phyloP scores from a whole-genome alignment of 2,329 filamentous ascomycete species.

The Ploettnerulaceae sp. region DNA sequence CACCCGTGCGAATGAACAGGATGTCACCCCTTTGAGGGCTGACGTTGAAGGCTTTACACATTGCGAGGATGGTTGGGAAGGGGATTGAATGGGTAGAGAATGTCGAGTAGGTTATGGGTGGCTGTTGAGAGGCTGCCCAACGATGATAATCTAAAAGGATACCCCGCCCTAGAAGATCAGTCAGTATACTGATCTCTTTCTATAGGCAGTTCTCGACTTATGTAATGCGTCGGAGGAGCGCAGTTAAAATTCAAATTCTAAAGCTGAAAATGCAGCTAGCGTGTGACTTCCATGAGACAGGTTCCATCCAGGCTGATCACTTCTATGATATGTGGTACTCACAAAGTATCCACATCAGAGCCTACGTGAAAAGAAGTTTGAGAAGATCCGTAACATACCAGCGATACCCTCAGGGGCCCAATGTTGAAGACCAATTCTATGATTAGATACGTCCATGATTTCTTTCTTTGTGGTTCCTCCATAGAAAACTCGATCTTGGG shows the following conservation, averaged over 20 bases:
- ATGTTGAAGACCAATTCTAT: constrained; percentile 44
- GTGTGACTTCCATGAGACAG: too few species aligned
- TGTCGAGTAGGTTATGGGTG: constrained; percentile 36
- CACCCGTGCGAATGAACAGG: constrained; percentile 44
- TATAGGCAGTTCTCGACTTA: too few species aligned
- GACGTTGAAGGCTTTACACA: constrained; percentile 40
- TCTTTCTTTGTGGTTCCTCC: constrained; percentile 43
- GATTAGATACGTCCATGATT: constrained; percentile 40
- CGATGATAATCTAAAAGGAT: constrained; percentile 47
- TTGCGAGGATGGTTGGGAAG: constrained; percentile 35
- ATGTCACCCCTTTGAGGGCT: constrained; percentile 47
- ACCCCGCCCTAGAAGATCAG: constrained; percentile 40
- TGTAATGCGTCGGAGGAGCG: too few species aligned
- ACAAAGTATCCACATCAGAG: too few species aligned
- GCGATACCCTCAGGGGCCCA: constrained; percentile 45
- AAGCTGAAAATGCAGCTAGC: too few species aligned
- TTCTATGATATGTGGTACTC: too few species aligned
- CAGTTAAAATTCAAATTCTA: too few species aligned
- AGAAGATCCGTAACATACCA: too few species aligned
- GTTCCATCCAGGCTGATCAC: too few species aligned
- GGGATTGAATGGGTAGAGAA: constrained; percentile 40
- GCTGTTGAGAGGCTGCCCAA: constrained; percentile 35
- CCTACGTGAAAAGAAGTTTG: too few species aligned
- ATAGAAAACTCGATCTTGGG: constrained; percentile 42
- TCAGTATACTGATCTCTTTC: too few species aligned